Base-by-base conservation (phyloP, 495 filamentous ascomycete genomes). In the Annulohypoxylon maeteangense region DNA sequence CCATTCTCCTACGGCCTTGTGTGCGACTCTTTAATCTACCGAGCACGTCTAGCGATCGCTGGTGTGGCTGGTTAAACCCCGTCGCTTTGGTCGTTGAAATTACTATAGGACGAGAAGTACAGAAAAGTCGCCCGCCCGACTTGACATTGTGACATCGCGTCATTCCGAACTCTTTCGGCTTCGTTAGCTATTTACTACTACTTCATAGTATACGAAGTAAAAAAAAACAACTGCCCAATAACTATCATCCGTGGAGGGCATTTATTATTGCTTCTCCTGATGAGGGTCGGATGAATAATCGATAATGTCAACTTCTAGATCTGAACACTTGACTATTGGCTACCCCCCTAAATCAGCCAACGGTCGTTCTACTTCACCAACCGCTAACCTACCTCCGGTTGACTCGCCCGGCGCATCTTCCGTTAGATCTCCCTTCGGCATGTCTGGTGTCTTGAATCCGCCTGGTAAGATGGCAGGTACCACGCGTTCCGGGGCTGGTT, bases 271-370 rank as follows among this genome's bases (percentile, higher is more conserved):
- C 62, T 63, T 70, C 72, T 78, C 75, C 77, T 80, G 74, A 84
- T 82, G 79, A 83, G 79, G 78, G 78, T 78, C 78, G 75, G 79
- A 75, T 79, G 81, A 79, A 84, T 92, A 92, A 92, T 91, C 82
- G 85, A 92, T 95, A 92, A 98, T 98, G 95, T 91, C 92, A 83
- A 93, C 91, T 80, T 88, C 90, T 91, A 88, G 93, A 90, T 87
- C 92, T 85, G 86, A 93, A 85, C 84, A 89, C 84, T 87, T 87
- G 86, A 90, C 79, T 82, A 88, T 88, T 85, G 91, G 87, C 80
- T 91, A 88, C 78, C 85, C 87, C 63, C 86, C 88, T 79, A 89
- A 87, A 65, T 80, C 85, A 54, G 79, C 82, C 73, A 79, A 82
- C 36, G 81, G 81, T 69, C 89, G 90, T 70, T 97, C 95, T 44